These are phyloP conservation scores for Prunus campanulata DNA, from an alignment of 306 rosid species.

Conservation along the genomic window DNA sequence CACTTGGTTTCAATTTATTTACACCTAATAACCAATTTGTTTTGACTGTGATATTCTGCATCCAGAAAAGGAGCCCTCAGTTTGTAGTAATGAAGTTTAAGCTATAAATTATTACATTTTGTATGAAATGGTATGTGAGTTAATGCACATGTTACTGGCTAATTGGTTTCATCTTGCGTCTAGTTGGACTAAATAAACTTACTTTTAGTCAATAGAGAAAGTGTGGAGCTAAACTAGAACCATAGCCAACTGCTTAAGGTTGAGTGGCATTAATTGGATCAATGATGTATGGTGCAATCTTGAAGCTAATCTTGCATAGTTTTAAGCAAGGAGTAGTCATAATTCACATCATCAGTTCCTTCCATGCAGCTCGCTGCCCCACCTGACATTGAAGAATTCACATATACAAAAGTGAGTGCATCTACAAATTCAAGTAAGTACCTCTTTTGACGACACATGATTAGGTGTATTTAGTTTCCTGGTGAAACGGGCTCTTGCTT, in stretches of 20 bases:
- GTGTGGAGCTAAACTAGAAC: background rate
- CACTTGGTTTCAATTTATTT: background rate
- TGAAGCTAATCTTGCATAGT: too few relatives aligned
- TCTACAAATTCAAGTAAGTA: slow-evolving; percentile 41
- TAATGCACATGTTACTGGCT: too few relatives aligned
- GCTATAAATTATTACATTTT: background rate
- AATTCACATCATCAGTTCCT: background rate
- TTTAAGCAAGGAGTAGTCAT: too few relatives aligned
- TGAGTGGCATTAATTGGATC: too few relatives aligned
- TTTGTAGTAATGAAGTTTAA: background rate
- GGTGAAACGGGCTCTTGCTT: slow-evolving; percentile 9
- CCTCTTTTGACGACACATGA: background rate
- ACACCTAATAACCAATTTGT: background rate
- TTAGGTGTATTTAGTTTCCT: background rate
- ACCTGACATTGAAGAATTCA: slow-evolving; percentile 70
- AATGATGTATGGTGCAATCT: too few relatives aligned
- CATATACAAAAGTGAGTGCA: slow-evolving; percentile 35
- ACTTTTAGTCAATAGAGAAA: too few relatives aligned
- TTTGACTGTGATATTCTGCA: background rate
- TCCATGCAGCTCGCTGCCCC: slow-evolving; percentile 33
- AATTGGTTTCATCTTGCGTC: too few relatives aligned
- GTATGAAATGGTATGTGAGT: too few relatives aligned
- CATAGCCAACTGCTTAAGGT: background rate
- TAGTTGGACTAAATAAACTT: too few relatives aligned
- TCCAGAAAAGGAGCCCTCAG: background rate